Evolutionary conservation across 768 basidiomycete species (phyloP), one percentile per base, ranked within the genome.

Genomic region (Rhodotorula diobovata): DNA sequence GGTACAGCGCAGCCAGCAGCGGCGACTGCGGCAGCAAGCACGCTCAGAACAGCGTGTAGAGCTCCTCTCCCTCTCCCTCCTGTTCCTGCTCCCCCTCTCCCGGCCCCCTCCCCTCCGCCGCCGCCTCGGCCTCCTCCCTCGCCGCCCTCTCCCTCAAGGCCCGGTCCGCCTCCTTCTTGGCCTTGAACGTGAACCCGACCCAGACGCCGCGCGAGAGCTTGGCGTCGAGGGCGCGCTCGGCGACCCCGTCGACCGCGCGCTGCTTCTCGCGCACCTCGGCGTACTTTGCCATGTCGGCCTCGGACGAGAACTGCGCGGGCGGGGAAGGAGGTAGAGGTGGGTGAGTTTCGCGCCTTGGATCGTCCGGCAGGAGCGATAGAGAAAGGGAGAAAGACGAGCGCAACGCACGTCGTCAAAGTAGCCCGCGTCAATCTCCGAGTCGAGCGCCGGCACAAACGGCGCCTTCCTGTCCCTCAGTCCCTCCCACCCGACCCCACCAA

Each of bases 221-320:
- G 34, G 91, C 90, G 8, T 90, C 91, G 80, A 90, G 90, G 83
- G 28, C 97, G 90, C 53, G 46, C 15, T 67, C 66, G 18, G 48
- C 50, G 48, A 71, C 70, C 67, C 85, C 86, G 35, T 95, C 95
- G 35, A 99, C 94, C 79, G 97, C 94, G 77, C 82, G 84, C 82
- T 97, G 93, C 82, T 98, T 99, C 84, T 96, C 96, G 81, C 90
- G 87, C 14, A 99, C 96, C 80, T 99, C 95, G 20, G 94, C 92
- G 79, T 98, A 98, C 82, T 98, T 98, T 61, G 91, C 93, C 94
- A 97, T 97, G 79, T 98, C 95, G 68, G 94, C 91, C 9, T 85
- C 82, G 8, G 86, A 89, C 4, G 88, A 88, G 80, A 81, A 81
- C 53, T 73, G 46, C 35, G 28, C 2, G 39, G 0, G n/a, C n/a